Evolutionary conservation across 1,284 basidiomycete genomes (phyloP), one percentile per base, ranked within the genome.

Genomic region (Singerocomus inundabilis): DNA sequence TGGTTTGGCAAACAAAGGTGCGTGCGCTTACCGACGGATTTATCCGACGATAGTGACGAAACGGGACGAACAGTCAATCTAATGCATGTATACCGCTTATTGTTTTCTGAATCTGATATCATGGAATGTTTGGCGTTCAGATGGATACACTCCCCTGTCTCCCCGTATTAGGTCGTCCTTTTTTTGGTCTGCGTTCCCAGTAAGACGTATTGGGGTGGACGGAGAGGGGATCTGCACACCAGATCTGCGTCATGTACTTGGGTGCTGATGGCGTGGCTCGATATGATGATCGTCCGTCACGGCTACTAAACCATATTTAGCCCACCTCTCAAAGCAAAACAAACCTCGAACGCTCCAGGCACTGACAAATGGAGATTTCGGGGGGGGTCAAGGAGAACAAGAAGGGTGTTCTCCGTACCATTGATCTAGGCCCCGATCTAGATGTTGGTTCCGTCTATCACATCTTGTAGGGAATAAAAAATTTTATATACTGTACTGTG

Each of bases 171-270:
- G n/a, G 31, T 30, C 30, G 40, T n/a, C 13, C 18, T 9, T 29
- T 21, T 15, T 21, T 21, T 21, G 21, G 29, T 26, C 13, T 30
- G 6, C 39, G 12, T 40, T 41, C n/a, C 25, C 11, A 18, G 35
- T 15, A 8, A 32, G 24, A 31, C 4, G 1, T 34, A 15, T 33
- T 8, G 9, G 9, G 24, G 29, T 25, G 30, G 21, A 21, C 21
- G 21, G 21, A 21, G 31, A 3, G 13, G 16, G n/a, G 46, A 60
- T 55, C 51, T 32, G 28, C 26, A 33, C 13, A 30, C 26, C n/a
- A 34, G 42, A 57, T 58, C 51, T 28, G n/a, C 31, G 10, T 25
- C 24, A 9, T 37, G n/a, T 12, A 24, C 13, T 21, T 29, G n/a
- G 2, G 21, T 21, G 21, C 4, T 21, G 21, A 21, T 21, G 21